Percentiles rank a stretch among this genome's conserved stretches.
These are phyloP conservation scores for Coemansia erecta DNA, from an alignment of 192 early-diverging fungal species.

Conservation along the genomic window DNA sequence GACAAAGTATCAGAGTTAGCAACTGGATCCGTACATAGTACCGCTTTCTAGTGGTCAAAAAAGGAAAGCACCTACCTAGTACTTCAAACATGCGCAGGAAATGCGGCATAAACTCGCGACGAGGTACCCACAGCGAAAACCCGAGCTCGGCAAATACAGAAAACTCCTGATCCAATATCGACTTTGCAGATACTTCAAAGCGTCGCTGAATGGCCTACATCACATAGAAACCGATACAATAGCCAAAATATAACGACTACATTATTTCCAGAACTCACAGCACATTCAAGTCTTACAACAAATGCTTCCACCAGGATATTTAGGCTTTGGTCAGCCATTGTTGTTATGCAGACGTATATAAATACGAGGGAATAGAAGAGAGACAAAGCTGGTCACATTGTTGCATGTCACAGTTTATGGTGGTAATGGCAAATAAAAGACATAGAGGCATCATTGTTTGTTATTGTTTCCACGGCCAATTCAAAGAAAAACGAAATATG, in stretches of 20 bases:
- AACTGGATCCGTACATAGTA: not conserved
- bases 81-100: constrained; percentile 77
- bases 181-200: constrained; percentile 72
- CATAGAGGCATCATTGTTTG: constrained; percentile 6
- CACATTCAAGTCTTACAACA: not conserved
- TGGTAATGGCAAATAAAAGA: constrained; percentile 7
- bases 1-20: not conserved
- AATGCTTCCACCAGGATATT: constrained; percentile 4
- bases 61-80: constrained; percentile 43
- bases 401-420: constrained; percentile 1
- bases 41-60: not conserved
- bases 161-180: constrained; percentile 88
- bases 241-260: too few species aligned
- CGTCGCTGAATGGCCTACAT: constrained; percentile 67
- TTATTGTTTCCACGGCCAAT: constrained; percentile 8
- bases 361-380: not conserved
- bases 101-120: constrained; percentile 89
- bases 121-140: constrained; percentile 85
- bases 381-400: constrained; percentile 1
- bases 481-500: constrained; percentile 1
- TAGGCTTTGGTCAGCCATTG: constrained; percentile 1
- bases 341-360: constrained; percentile 1
- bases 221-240: not conserved
- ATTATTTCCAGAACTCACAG: not conserved
- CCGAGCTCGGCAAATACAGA: constrained; percentile 85